Evolutionary conservation across 495 filamentous ascomycete species (phyloP).

Genomic region (Neurospora sp.): DNA sequence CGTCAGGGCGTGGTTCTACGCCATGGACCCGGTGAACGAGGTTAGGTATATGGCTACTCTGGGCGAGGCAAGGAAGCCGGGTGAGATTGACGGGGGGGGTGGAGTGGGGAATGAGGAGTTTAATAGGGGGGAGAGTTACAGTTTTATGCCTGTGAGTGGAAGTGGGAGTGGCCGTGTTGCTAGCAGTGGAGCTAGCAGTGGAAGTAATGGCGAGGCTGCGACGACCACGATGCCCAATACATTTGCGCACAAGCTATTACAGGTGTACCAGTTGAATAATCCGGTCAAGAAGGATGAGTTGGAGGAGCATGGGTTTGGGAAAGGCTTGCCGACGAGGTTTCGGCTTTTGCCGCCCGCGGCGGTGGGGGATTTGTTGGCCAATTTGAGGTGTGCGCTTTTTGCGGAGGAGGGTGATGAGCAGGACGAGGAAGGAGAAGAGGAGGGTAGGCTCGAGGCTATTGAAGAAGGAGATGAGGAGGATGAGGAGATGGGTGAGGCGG

Average conservation of each 20-base stretch:
- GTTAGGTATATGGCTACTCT: conserved; percentile 42
- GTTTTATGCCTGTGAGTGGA: neutral
- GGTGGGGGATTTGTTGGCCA: conserved; percentile 35
- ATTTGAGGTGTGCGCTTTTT: conserved; percentile 32
- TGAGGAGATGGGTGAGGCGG: conserved; percentile 1
- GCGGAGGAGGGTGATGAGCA: conserved; percentile 14
- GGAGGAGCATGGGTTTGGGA: conserved; percentile 32
- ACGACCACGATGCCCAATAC: conserved; percentile 1
- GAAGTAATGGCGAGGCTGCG: neutral
- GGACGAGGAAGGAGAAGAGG: conserved; percentile 3
- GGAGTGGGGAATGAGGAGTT: conserved; percentile 39
- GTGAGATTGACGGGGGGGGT: conserved; percentile 26
- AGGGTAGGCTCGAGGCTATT: neutral
- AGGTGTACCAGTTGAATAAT: conserved; percentile 44
- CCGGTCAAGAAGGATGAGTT: conserved; percentile 33
- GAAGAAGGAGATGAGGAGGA: neutral
- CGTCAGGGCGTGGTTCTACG: conserved; percentile 40
- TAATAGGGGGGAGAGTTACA: conserved; percentile 22
- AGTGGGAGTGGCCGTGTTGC: neutral
- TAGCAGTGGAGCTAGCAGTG: neutral
- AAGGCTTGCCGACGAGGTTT: conserved; percentile 27
- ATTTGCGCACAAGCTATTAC: conserved; percentile 37
- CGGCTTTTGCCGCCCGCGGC: conserved; percentile 34
- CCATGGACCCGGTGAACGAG: conserved; percentile 24
- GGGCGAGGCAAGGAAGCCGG: conserved; percentile 27